Evolutionary conservation across 1,139 yeast genomes (phyloP), one percentile per base, ranked within the genome.

Genomic region (Yamadazyma sp.): DNA sequence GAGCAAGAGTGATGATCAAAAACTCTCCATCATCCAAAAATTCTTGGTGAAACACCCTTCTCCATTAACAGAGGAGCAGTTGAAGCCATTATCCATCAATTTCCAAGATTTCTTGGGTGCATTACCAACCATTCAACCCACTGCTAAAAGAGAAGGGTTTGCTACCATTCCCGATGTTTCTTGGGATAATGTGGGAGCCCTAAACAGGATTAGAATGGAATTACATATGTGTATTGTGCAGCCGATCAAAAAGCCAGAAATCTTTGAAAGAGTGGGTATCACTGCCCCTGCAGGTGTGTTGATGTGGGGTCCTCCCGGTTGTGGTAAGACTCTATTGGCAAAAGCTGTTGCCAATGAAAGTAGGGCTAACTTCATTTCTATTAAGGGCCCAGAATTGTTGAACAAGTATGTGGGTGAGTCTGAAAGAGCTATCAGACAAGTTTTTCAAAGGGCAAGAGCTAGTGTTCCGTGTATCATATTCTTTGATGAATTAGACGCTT

Each of bases 221-320:
- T 69, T 92, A 24, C 96, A 92, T 57, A 89, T 91, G 92, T 95
- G 98, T 15, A 89, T 92, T 48, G 98, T 94, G 1, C 98, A 91
- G 58, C 98, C 98, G 1, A 91, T 92, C 50, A 83, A 85, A 53
- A 80, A 89, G 49, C 99, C 99, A 1, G 97, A 91, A 48, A 66
- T 92, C 15, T 92, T 86, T 56, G 81, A 81, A 47, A 81, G 83
- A 47, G 97, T 92, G 8, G 99, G 99, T 61, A 91, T 92, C 28
- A 80, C 89, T 39, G 96, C 97, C 0, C 98, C 98, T 1, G 91
- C 97, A 0, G 99, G 99, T 40, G 98, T 92, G 0, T 67, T 92
- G 16, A 76, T 92, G 73, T 92, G 98, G 98, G 99, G 99, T 0
- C 99, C 98, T 1, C 98, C 98, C 2, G 98, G 98, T 17, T 92